Evolutionary conservation across 768 basidiomycete species (phyloP).

Genomic region (Lentinula lateritia): DNA sequence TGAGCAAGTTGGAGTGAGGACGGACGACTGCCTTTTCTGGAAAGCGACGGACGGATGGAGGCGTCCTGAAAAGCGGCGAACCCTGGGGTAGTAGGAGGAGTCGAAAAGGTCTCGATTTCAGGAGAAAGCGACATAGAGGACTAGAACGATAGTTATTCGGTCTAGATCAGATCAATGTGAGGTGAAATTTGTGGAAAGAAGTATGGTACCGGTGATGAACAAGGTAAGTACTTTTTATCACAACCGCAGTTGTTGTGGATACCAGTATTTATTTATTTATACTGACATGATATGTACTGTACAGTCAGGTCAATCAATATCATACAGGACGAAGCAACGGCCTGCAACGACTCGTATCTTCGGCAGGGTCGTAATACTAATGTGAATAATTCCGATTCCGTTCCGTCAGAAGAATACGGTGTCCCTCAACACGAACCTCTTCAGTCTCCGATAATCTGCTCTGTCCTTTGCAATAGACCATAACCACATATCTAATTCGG

Average conservation of each 20-base stretch:
- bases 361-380: neutral
- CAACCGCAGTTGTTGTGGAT: neutral
- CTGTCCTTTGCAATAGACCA: slow-evolving; percentile 81
- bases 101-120: slow-evolving; percentile 34
- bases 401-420: slow-evolving; percentile 62
- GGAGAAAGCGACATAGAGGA: slow-evolving; percentile 18
- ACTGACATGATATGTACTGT: neutral
- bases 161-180: neutral
- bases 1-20: slow-evolving; percentile 38
- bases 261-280: neutral
- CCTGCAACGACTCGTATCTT: neutral
- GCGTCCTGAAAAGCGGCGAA: slow-evolving; percentile 10
- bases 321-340: neutral
- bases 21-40: slow-evolving; percentile 37
- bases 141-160: neutral
- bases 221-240: neutral
- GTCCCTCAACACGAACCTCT: slow-evolving; percentile 59
- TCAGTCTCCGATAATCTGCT: slow-evolving; percentile 59
- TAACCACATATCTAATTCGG: slow-evolving; percentile 72
- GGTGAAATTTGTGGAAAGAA: neutral
- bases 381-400: neutral
- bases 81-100: slow-evolving; percentile 34
- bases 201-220: neutral
- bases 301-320: neutral
- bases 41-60: slow-evolving; percentile 30